Conservation (phyloP, 148 eudicot species). For the Vaccinium macrocarpon region DNA sequence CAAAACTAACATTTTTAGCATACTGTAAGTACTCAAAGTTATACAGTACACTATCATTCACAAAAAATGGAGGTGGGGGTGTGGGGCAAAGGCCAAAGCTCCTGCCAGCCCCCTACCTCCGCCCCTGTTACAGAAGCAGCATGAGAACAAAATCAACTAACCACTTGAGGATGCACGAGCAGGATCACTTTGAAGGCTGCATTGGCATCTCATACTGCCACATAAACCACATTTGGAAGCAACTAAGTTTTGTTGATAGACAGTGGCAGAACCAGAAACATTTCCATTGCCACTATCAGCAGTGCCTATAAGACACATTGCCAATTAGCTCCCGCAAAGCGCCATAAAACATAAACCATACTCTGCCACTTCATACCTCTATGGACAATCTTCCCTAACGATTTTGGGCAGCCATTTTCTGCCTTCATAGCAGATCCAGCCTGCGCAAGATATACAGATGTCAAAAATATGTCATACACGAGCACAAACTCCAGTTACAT, state of each 20-base stretch:
- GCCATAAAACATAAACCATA: conserved; percentile 24
- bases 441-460: conserved; percentile 18
- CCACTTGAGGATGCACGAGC: conserved; percentile 24
- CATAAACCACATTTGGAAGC: conserved; percentile 27
- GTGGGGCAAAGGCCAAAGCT: neutral
- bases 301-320: conserved; percentile 33
- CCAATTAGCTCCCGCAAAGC: conserved; percentile 30
- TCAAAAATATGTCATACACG: neutral
- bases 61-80: neutral
- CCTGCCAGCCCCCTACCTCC: neutral
- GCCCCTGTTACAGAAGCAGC: neutral
- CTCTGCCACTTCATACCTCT: conserved; percentile 37
- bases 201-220: conserved; percentile 29
- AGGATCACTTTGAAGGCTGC: conserved; percentile 20
- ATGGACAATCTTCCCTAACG: conserved; percentile 5
- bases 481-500: neutral
- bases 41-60: neutral
- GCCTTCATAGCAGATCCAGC: conserved; percentile 21
- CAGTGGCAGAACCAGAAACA: conserved; percentile 25
- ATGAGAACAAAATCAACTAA: conserved; percentile 20
- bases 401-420: conserved; percentile 8
- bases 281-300: conserved; percentile 23
- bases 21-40: neutral
- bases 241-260: conserved; percentile 3
- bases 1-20: neutral